Evolutionary conservation across 352 stramenopile species (phyloP), one percentile per base, ranked within the genome.

Genomic region (Plasmopara viticola): DNA sequence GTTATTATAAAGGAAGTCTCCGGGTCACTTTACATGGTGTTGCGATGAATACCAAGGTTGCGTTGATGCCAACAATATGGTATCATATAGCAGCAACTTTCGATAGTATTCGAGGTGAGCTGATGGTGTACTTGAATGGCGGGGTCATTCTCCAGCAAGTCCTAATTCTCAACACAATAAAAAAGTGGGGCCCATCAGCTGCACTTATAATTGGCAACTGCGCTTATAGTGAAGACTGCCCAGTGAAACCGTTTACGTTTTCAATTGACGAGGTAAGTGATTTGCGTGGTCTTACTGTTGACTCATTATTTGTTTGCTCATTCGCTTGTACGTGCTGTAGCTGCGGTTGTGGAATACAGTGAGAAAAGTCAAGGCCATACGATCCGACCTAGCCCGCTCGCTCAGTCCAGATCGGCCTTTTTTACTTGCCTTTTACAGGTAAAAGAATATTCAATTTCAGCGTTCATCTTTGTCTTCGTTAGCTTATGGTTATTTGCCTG

Each of bases 121-220:
- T 68, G 6, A 28, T 39, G 6, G 18, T 68, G 33, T 60, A 57
- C 37, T 18, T 64, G 15, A 51, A 68, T 43, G 55, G 55, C 4
- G 41, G 30, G 4, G 2, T 60, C 9, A 33, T 42, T 35, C 30
- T 58, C 9, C 29, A 60, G 9, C 60, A 54, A 14, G 8, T 41
- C 45, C 41, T 68, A 28, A 2, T 42, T 15, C 53, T 51, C 25
- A 18, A 48, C n/a, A 33, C 17, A 42, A 42, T 34, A 20, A 44
- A 28, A 9, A 47, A 14, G 12, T 68, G 60, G 50, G 35, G 48
- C 5, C n/a, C 29, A n/a, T 53, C 48, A 35, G 9, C 47, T 14
- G 64, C 47, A 18, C 41, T 86, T 38, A 39, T 68, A 2, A 17
- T 86, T 48, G 74, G 74, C 0, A 78, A 70, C 42, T 86, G 74